phyloP scores from a whole-genome alignment of 345 rosid genomes.

The Atalantia buxifolia region DNA sequence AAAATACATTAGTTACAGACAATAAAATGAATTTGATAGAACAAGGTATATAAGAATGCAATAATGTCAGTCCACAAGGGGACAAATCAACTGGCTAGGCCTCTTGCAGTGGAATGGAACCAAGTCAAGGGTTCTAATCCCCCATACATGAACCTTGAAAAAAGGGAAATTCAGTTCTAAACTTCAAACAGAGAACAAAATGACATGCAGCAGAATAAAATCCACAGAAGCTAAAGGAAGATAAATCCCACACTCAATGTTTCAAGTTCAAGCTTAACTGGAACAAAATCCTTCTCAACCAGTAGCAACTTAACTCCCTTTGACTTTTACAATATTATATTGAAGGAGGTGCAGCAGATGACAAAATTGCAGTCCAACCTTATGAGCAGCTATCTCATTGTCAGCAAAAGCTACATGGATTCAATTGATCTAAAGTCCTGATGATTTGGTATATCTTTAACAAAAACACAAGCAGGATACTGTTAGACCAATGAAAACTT shows the following conservation, averaged over 20 bases:
- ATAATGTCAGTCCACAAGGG: not conserved
- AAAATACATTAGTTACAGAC: not conserved
- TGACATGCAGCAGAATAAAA: not conserved
- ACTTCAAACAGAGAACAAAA: not conserved
- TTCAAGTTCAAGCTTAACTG: not conserved
- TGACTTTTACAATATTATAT: not conserved
- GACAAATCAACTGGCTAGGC: no score
- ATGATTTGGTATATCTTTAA: not conserved
- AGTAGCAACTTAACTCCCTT: not conserved
- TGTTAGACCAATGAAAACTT: no score
- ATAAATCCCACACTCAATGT: not conserved
- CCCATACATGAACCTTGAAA: not conserved
- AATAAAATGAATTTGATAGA: not conserved
- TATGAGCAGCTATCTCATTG: not conserved
- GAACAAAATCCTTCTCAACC: not conserved
- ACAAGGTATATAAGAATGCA: not conserved
- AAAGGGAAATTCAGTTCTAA: not conserved
- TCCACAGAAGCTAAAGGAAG: not conserved
- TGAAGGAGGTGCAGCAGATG: not conserved
- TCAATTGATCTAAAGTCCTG: not conserved
- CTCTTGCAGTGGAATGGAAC: no score
- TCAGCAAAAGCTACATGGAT: constrained; percentile 5
- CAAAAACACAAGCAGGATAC: not conserved
- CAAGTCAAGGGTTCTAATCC: not conserved
- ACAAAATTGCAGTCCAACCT: not conserved